A percentile compares a stretch with the other conserved stretches of the same genome.
Evolutionary conservation across 306 rosid species (phyloP).

Genomic region (Dicorynia guianensis): DNA sequence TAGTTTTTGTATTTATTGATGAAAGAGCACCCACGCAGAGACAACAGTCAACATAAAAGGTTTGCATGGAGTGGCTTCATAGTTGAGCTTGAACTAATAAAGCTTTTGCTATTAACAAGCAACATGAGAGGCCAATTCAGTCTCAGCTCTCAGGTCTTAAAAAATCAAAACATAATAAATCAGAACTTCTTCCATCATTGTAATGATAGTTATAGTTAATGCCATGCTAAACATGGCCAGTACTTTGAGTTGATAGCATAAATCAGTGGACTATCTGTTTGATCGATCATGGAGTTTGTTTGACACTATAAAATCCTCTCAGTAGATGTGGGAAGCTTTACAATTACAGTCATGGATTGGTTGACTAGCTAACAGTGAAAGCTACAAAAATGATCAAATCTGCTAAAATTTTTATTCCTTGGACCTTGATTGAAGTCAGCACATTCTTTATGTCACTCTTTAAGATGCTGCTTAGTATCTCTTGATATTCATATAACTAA

Average conservation of each 20-base stretch:
- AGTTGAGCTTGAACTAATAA: constrained; percentile 6
- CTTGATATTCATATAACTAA: not conserved
- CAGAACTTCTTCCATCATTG: not conserved
- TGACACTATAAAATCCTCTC: not conserved
- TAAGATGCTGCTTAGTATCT: not conserved
- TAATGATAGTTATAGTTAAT: not conserved
- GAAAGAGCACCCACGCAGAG: constrained; percentile 1
- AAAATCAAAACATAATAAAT: not conserved
- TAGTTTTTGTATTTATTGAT: not conserved
- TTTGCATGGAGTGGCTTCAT: constrained; percentile 22
- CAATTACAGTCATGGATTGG: not conserved
- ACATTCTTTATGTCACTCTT: not conserved
- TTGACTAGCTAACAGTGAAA: not conserved
- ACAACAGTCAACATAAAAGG: not conserved
- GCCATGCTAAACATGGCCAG: not conserved
- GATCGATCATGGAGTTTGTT: not conserved
- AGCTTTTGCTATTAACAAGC: not conserved
- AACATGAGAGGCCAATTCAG: not conserved
- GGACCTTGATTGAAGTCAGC: not conserved
- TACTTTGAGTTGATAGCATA: constrained; percentile 8
- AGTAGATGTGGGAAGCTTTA: not conserved
- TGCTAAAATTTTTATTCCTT: not conserved
- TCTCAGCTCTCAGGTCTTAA: not conserved
- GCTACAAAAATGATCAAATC: too few species aligned
- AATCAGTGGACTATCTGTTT: not conserved